phyloP scores from a whole-genome alignment of 768 basidiomycete species.

The Pleurotus citrinopileatus region DNA sequence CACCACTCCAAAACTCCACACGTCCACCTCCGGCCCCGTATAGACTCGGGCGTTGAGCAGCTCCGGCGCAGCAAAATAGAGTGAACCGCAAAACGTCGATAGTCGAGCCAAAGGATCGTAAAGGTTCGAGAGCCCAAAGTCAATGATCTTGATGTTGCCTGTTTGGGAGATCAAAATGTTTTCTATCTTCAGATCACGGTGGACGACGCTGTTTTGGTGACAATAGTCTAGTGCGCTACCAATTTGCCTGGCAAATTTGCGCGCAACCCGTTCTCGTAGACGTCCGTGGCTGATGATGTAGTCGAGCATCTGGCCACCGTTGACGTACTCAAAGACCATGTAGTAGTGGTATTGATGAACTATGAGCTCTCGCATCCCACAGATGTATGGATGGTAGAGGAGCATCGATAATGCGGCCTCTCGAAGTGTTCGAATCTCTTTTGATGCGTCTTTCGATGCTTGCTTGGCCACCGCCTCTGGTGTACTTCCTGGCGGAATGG shows the following conservation, averaged over 20 bases:
- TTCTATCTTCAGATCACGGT: constrained; percentile 99
- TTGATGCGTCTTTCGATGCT: constrained; percentile 85
- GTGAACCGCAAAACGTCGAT: constrained; percentile 93
- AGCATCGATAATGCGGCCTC: constrained; percentile 95
- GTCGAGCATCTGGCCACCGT: constrained; percentile 99
- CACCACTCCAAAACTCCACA: constrained; percentile 99
- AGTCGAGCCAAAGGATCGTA: constrained; percentile 82
- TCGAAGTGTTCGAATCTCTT: constrained; percentile 93
- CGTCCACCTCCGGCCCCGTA: constrained; percentile 96
- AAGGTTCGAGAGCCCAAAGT: constrained; percentile 96
- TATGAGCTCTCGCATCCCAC: constrained; percentile 99
- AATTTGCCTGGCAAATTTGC: constrained; percentile 98
- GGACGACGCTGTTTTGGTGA: constrained; percentile 96
- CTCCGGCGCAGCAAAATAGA: constrained; percentile 99
- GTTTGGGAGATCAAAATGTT: constrained; percentile 98
- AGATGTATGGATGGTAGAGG: constrained; percentile 97
- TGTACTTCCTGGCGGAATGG: constrained; percentile 32
- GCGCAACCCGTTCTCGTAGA: constrained; percentile 89
- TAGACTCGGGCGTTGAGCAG: constrained; percentile 95
- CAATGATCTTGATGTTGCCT: constrained; percentile 99
- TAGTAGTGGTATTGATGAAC: constrained; percentile 98
- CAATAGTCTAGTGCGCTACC: constrained; percentile 96
- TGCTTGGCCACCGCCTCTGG: constrained; percentile 66
- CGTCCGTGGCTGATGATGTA: constrained; percentile 99
- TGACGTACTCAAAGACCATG: constrained; percentile 99